phyloP scores from a whole-genome alignment of 2,329 filamentous ascomycete species.

The Colletotrichum shisoi region DNA sequence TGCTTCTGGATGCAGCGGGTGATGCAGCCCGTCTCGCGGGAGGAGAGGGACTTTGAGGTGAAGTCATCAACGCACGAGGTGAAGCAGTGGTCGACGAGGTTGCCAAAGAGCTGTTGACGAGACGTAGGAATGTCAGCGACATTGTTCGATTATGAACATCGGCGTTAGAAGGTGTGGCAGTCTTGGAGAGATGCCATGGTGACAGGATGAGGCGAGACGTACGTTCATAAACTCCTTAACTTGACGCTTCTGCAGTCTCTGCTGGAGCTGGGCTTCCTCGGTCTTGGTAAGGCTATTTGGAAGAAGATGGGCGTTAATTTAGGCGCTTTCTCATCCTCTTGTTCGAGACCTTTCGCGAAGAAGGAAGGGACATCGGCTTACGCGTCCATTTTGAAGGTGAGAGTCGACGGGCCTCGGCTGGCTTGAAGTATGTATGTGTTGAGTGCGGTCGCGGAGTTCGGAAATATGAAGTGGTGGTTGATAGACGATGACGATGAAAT shows the following conservation, averaged over 20 bases:
- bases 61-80: slow-evolving; percentile 97
- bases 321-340: slow-evolving; percentile 14
- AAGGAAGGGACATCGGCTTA: slow-evolving; percentile 19
- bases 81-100: slow-evolving; percentile 89
- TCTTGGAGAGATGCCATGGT: slow-evolving; percentile 44
- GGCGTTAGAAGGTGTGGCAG: neutral
- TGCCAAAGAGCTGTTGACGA: slow-evolving; percentile 62
- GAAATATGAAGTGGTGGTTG: slow-evolving; percentile 5
- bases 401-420: neutral
- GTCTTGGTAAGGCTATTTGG: slow-evolving; percentile 67
- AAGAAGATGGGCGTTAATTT: slow-evolving; percentile 32
- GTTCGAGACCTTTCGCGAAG: slow-evolving; percentile 29
- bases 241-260: slow-evolving; percentile 96
- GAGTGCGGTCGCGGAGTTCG: slow-evolving; percentile 1
- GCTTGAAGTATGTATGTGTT: neutral
- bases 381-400: slow-evolving; percentile 40
- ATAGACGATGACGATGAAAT: slow-evolving; percentile 40
- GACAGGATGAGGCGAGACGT: slow-evolving; percentile 49
- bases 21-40: slow-evolving; percentile 89
- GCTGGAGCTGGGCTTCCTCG: slow-evolving; percentile 92
- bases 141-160: neutral
- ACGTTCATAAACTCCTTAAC: slow-evolving; percentile 99
- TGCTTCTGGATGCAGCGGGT: slow-evolving; percentile 96
- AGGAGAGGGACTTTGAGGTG: slow-evolving; percentile 91
- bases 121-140: slow-evolving; percentile 4